Evolutionary conservation across 2,329 filamentous ascomycete genomes (phyloP), one percentile per base, ranked within the genome.

Genomic region (Paraconiothyrium brasiliense): DNA sequence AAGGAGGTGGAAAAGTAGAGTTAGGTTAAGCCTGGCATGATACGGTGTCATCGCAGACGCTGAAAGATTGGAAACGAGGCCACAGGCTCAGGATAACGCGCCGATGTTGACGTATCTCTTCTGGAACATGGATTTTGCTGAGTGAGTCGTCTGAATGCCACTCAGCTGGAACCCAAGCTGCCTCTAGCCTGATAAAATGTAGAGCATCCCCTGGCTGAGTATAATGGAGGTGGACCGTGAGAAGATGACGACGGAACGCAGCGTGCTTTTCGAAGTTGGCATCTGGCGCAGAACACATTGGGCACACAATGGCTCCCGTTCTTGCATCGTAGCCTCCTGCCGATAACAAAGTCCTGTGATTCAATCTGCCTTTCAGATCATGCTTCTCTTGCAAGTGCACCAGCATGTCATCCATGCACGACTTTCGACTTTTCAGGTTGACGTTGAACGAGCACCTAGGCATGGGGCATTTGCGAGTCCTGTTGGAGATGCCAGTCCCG

Each of bases 31-130:
- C 20, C 20, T 20, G 20, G 20, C 20, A 20, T 20, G 20, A 20
- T 20, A 20, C 20, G 20, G 1, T 20, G 20, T 20, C 20, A 20
- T 20, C 20, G 1, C 20, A 20, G 20, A 20, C 20, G 20, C 20
- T 20, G 20, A 20, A 20, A 20, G 20, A 20, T 20, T 20, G 1
- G 20, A 20, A 20, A 20, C 20, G 20, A 20, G 20, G 20, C 20
- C 20, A 64, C 9, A 69, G 41, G 10, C 60, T 64, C 14, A 67
- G 22, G 14, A 69, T 47, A 4, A 57, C 56, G 41, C 60, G 59
- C n/a, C 60, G 60, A 30, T 67, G 60, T 32, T 59, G 37, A 35
- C 56, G 62, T 7, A 67, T 47, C 27, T 61, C 63, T 4, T 60
- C 30, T 37, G 16, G 1, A 7, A 13, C 47, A 14, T 20, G 20